Evolutionary conservation across 768 basidiomycete species (phyloP), one percentile per base, ranked within the genome.

Genomic region (Coprinopsis sp.): DNA sequence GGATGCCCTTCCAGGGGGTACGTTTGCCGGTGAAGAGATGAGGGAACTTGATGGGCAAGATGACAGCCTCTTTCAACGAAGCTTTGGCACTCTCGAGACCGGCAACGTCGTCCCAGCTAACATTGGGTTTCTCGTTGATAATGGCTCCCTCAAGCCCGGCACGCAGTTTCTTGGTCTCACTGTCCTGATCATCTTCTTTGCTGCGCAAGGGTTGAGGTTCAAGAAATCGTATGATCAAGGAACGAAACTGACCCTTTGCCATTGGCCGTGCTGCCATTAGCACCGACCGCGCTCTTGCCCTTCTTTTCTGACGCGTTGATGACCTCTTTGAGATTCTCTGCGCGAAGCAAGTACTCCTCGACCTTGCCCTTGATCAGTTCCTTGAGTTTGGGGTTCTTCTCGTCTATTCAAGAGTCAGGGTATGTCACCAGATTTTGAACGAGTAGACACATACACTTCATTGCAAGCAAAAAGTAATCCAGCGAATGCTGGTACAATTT

Each of bases 1-100:
- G 67, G 43, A 99, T 98, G 6, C 96, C 96, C 38, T 77, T 78
- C 96, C 96, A 98, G 2, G 96, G 95, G 8, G 94, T 97, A 14
- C 96, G 85, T 65, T 98, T 98, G 30, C 95, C 96, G 1, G 94
- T 97, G 68, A 99, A 99, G 23, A 99, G 77, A 66, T 97, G 93
- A 2, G 96, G 96, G 58, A 97, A 98, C 65, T 98, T 98, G 77
- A 97, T 97, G 3, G 96, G 96, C n/a, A 99, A 74, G 61, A 98
- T 96, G 62, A 98, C 96, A 29, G 96, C 95, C 64, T 98, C 96
- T 63, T 98, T 97, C 59, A 99, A 69, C 4, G 95, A 80, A 33
- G 94, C 93, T 66, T 98, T 99, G 34, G 95, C 96, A 22, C 79
- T 82, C 59, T 95, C 93, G 8, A 99, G 76, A 38, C 96, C 96